Evolutionary conservation across 495 filamentous ascomycete species (phyloP).

Genomic region (Staphylotrichum longicolle): DNA sequence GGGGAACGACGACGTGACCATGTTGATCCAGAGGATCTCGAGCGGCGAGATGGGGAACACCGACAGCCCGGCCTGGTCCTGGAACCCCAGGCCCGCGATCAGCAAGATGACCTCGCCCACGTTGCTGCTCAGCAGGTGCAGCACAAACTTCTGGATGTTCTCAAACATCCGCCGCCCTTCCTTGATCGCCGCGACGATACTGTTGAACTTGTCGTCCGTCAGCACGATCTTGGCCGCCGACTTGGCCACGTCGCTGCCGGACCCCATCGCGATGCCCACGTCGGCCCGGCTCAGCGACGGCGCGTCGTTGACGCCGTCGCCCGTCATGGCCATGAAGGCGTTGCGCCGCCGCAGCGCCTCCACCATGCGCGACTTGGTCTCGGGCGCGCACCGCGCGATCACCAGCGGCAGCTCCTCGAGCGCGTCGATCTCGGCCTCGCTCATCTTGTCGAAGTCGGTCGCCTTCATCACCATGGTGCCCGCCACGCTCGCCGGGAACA

Average conservation of each 20-base stretch:
- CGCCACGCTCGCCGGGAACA: constrained; percentile 53
- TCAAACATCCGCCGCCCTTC: constrained; percentile 74
- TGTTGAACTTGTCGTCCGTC: constrained; percentile 86
- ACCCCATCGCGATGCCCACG: constrained; percentile 84
- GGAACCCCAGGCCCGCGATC: constrained; percentile 69
- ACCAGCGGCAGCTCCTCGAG: constrained; percentile 61
- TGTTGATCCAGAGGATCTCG: constrained; percentile 76
- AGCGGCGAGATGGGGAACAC: constrained; percentile 75
- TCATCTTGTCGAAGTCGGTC: constrained; percentile 60
- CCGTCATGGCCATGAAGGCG: constrained; percentile 61
- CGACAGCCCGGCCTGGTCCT: constrained; percentile 59
- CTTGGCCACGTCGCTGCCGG: constrained; percentile 88
- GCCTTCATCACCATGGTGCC: constrained; percentile 61
- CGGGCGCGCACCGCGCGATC: constrained; percentile 62
- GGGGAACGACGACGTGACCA: constrained; percentile 71
- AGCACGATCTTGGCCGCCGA: constrained; percentile 83
- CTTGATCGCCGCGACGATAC: constrained; percentile 69
- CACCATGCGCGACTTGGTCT: constrained; percentile 68
- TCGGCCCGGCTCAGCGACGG: constrained; percentile 75
- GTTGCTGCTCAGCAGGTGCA: constrained; percentile 71
- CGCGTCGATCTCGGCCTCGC: constrained; percentile 57
- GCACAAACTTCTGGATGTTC: constrained; percentile 80
- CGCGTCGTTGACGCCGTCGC: constrained; percentile 85
- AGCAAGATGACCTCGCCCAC: constrained; percentile 71
- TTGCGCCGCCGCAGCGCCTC: constrained; percentile 63